Evolutionary conservation across 192 early-diverging fungal species (phyloP).

Genomic region (Coemansia sp.): DNA sequence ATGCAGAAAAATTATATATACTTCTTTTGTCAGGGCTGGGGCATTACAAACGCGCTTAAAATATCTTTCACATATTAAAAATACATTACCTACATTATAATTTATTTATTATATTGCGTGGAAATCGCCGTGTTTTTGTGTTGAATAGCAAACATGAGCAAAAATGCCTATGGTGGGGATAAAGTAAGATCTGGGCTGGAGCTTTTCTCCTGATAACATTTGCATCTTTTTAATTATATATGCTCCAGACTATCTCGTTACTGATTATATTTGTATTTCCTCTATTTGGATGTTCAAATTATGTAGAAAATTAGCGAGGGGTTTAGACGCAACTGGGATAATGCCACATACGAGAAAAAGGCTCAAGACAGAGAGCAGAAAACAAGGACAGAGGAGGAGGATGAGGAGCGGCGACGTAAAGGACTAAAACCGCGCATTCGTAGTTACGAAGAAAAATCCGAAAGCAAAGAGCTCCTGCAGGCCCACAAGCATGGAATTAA

Average conservation of each 20-base stretch:
- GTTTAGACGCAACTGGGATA: constrained; percentile 66
- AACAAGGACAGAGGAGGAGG: constrained; percentile 43
- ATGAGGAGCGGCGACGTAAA: constrained; percentile 59
- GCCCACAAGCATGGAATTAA: constrained; percentile 64
- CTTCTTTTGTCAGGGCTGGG: too few species aligned
- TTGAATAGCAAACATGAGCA: not conserved
- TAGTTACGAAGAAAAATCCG: constrained; percentile 16
- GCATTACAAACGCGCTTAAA: too few species aligned
- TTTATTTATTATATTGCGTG: too few species aligned
- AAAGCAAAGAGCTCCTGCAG: constrained; percentile 53
- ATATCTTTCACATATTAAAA: too few species aligned
- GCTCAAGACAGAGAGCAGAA: constrained; percentile 64
- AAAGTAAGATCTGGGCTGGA: not conserved
- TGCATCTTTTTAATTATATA: not conserved
- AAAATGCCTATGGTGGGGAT: constrained; percentile 16
- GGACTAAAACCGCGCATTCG: constrained; percentile 40
- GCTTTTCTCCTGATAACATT: not conserved
- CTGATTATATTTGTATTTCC: not conserved
- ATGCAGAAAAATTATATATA: too few species aligned
- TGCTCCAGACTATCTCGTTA: not conserved
- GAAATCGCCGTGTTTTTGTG: not conserved
- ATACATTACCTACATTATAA: too few species aligned
- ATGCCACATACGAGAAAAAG: constrained; percentile 63
- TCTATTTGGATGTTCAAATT: not conserved
- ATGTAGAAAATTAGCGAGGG: constrained; percentile 7